These are phyloP conservation scores for Sodiomyces alkalinus DNA, from an alignment of 2,329 filamentous ascomycete genomes.

Conservation along the genomic window DNA sequence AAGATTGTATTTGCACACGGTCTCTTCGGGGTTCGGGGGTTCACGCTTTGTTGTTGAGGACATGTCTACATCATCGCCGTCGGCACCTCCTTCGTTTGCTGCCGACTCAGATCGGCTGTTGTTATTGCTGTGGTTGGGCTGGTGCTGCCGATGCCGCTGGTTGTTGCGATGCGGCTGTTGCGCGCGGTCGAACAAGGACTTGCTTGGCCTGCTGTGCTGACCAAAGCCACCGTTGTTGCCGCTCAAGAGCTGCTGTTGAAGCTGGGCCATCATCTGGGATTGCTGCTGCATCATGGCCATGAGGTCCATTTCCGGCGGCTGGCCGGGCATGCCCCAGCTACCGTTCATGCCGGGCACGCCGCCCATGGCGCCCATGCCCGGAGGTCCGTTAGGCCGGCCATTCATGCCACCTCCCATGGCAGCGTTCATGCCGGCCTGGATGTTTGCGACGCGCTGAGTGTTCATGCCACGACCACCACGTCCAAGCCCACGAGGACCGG, in stretches of 20 bases:
- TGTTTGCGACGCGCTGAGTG: slow-evolving; percentile 33
- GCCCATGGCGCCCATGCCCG: slow-evolving; percentile 24
- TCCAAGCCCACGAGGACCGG: slow-evolving; percentile 48
- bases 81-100: slow-evolving; percentile 13
- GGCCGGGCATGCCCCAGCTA: slow-evolving; percentile 31
- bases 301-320: slow-evolving; percentile 36
- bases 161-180: slow-evolving; percentile 34
- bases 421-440: slow-evolving; percentile 32
- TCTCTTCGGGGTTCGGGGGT: slow-evolving; percentile 44
- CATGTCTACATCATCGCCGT: slow-evolving; percentile 51
- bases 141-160: slow-evolving; percentile 13
- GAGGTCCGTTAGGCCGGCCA: slow-evolving; percentile 19
- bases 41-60: slow-evolving; percentile 35
- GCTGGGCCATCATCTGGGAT: slow-evolving; percentile 69
- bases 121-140: slow-evolving; percentile 17
- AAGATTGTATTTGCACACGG: slow-evolving; percentile 78
- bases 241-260: slow-evolving; percentile 48
- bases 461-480: slow-evolving; percentile 29
- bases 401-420: slow-evolving; percentile 21
- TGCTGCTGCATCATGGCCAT: slow-evolving; percentile 79
- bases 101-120: too few relatives aligned
- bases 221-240: slow-evolving; percentile 27
- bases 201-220: slow-evolving; percentile 24
- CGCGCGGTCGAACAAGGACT: slow-evolving; percentile 63
- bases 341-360: slow-evolving; percentile 22